phyloP scores from a whole-genome alignment of 352 stramenopile genomes.

The Globisporangium megalacanthum region DNA sequence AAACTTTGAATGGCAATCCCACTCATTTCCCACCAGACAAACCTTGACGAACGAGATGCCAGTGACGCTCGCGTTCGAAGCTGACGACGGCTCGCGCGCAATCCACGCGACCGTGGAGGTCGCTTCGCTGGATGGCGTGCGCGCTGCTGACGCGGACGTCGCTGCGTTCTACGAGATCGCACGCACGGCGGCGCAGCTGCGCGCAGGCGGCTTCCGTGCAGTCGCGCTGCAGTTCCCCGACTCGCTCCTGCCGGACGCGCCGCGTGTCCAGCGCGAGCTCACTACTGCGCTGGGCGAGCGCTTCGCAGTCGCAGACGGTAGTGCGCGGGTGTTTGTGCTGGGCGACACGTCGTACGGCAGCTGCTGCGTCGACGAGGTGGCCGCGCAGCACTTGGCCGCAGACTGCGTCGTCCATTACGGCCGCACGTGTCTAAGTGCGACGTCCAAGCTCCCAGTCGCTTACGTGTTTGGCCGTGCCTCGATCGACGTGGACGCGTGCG shows the following conservation, averaged over 20 bases:
- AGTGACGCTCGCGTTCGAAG: conserved; percentile 72
- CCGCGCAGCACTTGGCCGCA: conserved; percentile 90
- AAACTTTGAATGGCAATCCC: neutral
- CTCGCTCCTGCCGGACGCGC: conserved; percentile 86
- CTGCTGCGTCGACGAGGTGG: conserved; percentile 96
- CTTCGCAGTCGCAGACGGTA: conserved; percentile 7
- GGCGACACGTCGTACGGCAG: conserved; percentile 95
- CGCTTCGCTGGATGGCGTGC: conserved; percentile 48
- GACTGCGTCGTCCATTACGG: conserved; percentile 95
- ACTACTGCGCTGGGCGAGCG: conserved; percentile 31
- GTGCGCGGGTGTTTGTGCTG: conserved; percentile 88
- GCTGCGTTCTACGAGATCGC: conserved; percentile 58
- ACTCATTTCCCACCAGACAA: neutral
- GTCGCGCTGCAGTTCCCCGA: conserved; percentile 96
- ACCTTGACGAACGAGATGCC: neutral
- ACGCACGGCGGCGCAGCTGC: conserved; percentile 59
- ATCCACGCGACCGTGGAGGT: conserved; percentile 65
- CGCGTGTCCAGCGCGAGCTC: conserved; percentile 79
- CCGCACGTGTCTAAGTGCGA: conserved; percentile 88
- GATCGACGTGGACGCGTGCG: conserved; percentile 57
- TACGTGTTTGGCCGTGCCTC: conserved; percentile 87
- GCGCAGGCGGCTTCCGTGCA: conserved; percentile 44
- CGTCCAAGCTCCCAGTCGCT: conserved; percentile 82
- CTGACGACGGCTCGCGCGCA: conserved; percentile 71
- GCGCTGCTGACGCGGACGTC: conserved; percentile 30